A percentile compares a stretch with the other conserved stretches of the same genome.
Evolutionary conservation across 2,329 filamentous ascomycete species (phyloP).

Genomic region (Trichoderma lentiforme): DNA sequence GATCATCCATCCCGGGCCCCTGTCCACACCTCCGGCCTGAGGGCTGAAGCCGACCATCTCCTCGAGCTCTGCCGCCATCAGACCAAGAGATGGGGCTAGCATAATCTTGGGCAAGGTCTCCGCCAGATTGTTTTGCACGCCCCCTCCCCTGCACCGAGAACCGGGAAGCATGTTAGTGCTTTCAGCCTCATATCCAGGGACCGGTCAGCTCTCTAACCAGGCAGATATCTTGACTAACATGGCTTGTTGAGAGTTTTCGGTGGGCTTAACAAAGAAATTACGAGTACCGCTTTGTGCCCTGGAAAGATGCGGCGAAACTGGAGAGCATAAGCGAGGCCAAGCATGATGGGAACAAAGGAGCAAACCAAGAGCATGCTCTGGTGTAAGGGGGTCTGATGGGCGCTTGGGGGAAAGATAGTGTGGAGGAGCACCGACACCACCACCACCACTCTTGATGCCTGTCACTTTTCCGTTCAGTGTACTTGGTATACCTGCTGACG

Average conservation of each 20-base stretch:
- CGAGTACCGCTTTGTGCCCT: neutral
- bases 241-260: neutral
- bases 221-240: neutral
- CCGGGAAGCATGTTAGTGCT: neutral
- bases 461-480: neutral
- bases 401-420: neutral
- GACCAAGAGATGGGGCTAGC: neutral
- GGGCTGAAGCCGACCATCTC: neutral
- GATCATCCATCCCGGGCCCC: neutral
- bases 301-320: neutral
- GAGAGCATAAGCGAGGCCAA: neutral
- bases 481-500: neutral
- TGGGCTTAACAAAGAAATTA: neutral
- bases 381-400: neutral
- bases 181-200: conserved; percentile 8
- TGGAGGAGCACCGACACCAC: neutral
- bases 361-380: neutral
- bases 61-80: neutral
- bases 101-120: neutral
- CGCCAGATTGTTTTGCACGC: neutral
- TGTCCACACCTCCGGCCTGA: neutral
- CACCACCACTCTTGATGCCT: neutral
- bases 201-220: neutral
- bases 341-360: too few species aligned
- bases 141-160: neutral